Conservation (phyloP, 257 asterid genomes). For the Oldenlandia corymbosa region DNA sequence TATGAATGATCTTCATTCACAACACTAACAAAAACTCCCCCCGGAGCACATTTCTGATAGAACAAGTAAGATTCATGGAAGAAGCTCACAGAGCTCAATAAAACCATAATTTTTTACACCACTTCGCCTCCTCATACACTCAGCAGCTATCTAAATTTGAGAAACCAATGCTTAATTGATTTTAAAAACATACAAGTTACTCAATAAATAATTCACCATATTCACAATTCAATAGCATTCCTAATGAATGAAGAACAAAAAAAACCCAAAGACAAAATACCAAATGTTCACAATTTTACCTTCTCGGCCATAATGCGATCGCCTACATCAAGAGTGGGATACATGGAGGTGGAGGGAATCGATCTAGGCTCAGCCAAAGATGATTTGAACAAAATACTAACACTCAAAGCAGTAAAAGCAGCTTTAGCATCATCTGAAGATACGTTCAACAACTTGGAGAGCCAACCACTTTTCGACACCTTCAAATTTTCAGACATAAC, state of each 20-base stretch:
- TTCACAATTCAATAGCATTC: not conserved
- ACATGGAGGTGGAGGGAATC: constrained; percentile 89
- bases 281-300: constrained; percentile 30
- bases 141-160: not conserved
- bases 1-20: no score
- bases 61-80: no score
- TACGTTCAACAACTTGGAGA: constrained; percentile 48
- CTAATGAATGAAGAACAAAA: not conserved
- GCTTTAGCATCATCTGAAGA: constrained; percentile 91
- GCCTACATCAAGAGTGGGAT: constrained; percentile 85
- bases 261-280: not conserved
- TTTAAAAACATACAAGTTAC: not conserved
- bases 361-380: constrained; percentile 96
- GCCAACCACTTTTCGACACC: constrained; percentile 35
- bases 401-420: constrained; percentile 76
- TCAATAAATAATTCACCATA: not conserved
- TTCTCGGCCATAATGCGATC: constrained; percentile 89
- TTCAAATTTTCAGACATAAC: constrained; percentile 35
- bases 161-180: not conserved
- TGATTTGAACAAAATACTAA: constrained; percentile 68
- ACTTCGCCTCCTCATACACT: no score
- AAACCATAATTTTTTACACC: no score
- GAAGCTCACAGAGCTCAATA: no score
- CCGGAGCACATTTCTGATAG: no score
- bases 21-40: no score